Evolutionary conservation across 345 rosid genomes (phyloP).

Genomic region (Sisymbrium irio): DNA sequence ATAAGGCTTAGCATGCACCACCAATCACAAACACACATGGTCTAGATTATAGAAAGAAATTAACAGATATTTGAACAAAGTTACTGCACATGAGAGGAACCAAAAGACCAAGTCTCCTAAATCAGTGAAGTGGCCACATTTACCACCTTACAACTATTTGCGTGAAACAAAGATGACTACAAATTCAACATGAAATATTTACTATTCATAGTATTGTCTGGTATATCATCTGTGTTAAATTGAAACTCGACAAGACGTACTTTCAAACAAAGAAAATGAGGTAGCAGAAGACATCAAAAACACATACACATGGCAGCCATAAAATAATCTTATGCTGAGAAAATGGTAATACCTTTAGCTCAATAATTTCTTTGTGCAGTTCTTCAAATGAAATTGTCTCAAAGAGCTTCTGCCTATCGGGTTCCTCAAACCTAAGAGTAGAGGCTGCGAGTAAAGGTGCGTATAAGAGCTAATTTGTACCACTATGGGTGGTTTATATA

Average conservation of each 20-base stretch:
- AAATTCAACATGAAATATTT: neutral
- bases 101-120: neutral
- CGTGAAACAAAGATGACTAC: neutral
- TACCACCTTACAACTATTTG: neutral
- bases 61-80: neutral
- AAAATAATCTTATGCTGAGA: neutral
- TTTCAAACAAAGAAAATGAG: neutral
- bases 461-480: neutral
- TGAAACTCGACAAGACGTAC: neutral
- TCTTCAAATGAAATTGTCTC: slow-evolving; percentile 70
- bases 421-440: slow-evolving; percentile 62
- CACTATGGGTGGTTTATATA: neutral
- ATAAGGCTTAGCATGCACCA: neutral
- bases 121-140: neutral
- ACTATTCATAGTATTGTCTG: neutral
- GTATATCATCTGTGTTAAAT: neutral
- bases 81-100: neutral
- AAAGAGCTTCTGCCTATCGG: slow-evolving; percentile 60
- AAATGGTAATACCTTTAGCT: slow-evolving; percentile 59
- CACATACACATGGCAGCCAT: slow-evolving; percentile 12
- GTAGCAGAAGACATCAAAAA: neutral
- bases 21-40: neutral
- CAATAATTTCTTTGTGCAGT: slow-evolving; percentile 59
- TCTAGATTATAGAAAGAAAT: neutral
- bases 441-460: slow-evolving; percentile 58